Conservation (phyloP, 768 basidiomycete species). For the Termitomyces sp. region DNA sequence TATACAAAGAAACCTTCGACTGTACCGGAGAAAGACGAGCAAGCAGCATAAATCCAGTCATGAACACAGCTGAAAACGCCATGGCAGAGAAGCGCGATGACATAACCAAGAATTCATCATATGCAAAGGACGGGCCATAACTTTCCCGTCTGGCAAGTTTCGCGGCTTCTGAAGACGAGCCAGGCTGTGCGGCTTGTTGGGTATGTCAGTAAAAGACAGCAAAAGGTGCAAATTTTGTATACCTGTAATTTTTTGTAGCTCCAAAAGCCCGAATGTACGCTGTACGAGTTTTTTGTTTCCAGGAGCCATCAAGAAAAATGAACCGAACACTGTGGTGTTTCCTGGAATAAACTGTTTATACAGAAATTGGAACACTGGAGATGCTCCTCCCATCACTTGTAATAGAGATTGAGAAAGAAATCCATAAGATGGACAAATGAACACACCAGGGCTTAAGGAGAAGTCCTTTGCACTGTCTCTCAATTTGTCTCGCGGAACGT, state of each 20-base stretch:
- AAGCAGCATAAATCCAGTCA: conserved; percentile 28
- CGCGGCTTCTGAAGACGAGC: conserved; percentile 1
- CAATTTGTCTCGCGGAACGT: conserved; percentile 29
- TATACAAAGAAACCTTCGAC: neutral
- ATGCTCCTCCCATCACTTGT: conserved; percentile 10
- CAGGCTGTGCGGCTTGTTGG: neutral
- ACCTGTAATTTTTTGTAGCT: conserved; percentile 25
- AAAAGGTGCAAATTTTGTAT: neutral
- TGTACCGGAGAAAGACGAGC: conserved; percentile 35
- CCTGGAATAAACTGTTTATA: conserved; percentile 36
- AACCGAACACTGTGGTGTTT: conserved; percentile 26
- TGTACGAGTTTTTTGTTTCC: conserved; percentile 40
- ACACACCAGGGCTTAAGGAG: conserved; percentile 3
- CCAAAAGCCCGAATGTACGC: conserved; percentile 41
- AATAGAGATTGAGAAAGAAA: neutral
- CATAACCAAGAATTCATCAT: conserved; percentile 62
- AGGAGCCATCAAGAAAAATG: conserved; percentile 35
- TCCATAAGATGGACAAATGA: neutral
- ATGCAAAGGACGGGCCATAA: conserved; percentile 73
- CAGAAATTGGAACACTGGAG: conserved; percentile 23
- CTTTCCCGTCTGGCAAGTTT: conserved; percentile 20
- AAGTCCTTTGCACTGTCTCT: conserved; percentile 19
- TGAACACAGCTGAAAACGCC: conserved; percentile 30
- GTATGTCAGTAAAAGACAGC: neutral
- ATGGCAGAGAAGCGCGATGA: conserved; percentile 35